Percentiles rank a stretch among this genome's conserved stretches.
These are phyloP conservation scores for Monilinia vaccinii-corymbosi DNA, from an alignment of 2,329 filamentous ascomycete species.

Conservation along the genomic window DNA sequence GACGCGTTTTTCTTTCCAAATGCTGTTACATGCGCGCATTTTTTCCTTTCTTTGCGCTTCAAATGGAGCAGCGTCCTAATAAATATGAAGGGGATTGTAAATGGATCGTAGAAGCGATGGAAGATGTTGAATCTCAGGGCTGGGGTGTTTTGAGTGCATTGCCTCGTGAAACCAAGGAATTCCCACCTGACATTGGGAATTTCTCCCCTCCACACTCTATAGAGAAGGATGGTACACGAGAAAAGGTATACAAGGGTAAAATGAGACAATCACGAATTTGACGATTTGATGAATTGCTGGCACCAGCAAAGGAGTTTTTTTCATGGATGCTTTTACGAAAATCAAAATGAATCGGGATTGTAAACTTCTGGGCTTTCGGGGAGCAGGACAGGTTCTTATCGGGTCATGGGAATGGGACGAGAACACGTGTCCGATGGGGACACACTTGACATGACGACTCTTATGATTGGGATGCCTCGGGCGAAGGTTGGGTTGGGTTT, in stretches of 20 bases:
- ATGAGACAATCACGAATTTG: background rate
- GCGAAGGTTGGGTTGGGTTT: background rate
- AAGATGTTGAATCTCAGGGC: background rate
- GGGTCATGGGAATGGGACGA: background rate
- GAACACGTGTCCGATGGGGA: background rate
- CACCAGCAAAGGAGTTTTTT: slow-evolving; percentile 1
- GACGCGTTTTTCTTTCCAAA: background rate
- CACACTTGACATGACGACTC: background rate
- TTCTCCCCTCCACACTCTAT: background rate
- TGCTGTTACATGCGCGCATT: background rate
- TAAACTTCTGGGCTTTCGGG: background rate
- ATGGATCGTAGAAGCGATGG: background rate
- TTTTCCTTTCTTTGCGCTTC: background rate
- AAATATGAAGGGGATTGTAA: background rate
- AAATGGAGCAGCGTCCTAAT: background rate
- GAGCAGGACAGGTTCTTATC: background rate
- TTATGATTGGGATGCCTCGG: slow-evolving; percentile 1
- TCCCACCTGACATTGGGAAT: background rate
- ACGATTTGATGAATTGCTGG: slow-evolving; percentile 5
- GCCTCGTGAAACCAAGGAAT: background rate
- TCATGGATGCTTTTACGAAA: slow-evolving; percentile 6
- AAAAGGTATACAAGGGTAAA: background rate
- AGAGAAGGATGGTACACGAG: background rate
- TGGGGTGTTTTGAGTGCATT: background rate
- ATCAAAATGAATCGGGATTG: background rate